These are phyloP conservation scores for Cryptococcus amylolentus DNA, from an alignment of 1,284 basidiomycete genomes.

Conservation along the genomic window DNA sequence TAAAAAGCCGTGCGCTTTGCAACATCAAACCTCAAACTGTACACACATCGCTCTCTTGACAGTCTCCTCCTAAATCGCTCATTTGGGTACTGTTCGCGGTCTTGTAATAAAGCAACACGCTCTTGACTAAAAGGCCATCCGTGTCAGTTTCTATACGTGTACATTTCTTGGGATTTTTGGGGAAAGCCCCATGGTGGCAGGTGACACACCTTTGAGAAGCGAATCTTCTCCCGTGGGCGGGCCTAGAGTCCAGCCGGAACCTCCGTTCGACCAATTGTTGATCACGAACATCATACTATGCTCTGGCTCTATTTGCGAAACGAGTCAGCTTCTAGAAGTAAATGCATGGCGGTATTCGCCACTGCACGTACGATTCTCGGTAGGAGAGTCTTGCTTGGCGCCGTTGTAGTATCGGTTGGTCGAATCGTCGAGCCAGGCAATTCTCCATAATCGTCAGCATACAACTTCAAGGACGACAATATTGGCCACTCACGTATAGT, in stretches of 20 bases:
- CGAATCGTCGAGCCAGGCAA: conserved; percentile 11
- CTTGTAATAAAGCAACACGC: conserved; percentile 13
- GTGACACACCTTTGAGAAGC: background rate
- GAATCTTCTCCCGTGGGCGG: conserved; percentile 3
- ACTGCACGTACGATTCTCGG: conserved; percentile 4
- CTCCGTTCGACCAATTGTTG: conserved; percentile 11
- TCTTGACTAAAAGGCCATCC: conserved; percentile 1
- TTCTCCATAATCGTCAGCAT: background rate
- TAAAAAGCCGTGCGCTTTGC: no score
- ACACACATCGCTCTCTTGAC: conserved; percentile 7
- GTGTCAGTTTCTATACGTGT: background rate
- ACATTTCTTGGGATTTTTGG: background rate
- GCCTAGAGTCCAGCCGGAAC: conserved; percentile 1
- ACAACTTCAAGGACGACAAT: background rate
- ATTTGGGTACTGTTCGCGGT: conserved; percentile 3
- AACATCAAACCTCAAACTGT: background rate
- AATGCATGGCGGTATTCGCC: background rate
- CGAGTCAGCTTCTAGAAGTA: background rate
- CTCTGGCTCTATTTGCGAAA: background rate
- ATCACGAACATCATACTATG: conserved; percentile 6
- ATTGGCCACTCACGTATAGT: conserved; percentile 7
- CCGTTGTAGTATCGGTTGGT: conserved; percentile 12
- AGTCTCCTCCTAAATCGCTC: background rate
- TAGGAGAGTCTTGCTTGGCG: conserved; percentile 2
- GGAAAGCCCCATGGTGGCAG: background rate